Evolutionary conservation across 2,329 filamentous ascomycete species (phyloP), one percentile per base, ranked within the genome.

Genomic region (Colletotrichum gigasporum): DNA sequence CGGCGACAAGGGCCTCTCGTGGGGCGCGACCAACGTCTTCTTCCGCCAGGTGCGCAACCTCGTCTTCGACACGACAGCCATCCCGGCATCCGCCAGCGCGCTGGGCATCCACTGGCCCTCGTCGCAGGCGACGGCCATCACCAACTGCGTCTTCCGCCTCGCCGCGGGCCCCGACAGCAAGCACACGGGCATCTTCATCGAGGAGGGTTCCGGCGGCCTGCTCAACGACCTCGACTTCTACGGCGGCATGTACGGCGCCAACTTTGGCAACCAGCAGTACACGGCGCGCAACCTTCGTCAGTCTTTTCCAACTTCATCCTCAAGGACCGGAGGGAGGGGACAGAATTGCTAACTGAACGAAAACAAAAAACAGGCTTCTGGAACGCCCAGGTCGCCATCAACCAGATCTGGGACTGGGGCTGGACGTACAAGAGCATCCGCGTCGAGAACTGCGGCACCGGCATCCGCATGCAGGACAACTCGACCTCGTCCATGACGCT

Each of bases 331-430:
- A n/a, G n/a, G n/a, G n/a, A n/a, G n/a, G n/a, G n/a, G n/a, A n/a
- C n/a, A n/a, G n/a, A n/a, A n/a, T n/a, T n/a, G n/a, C n/a, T n/a
- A n/a, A n/a, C n/a, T n/a, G n/a, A n/a, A n/a, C n/a, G n/a, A n/a
- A n/a, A 2, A 53, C 34, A 20, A 5, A 4, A 3, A 3, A 2
- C 34, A 41, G 50, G 83, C 20, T 91, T 93, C 76, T 86, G 85
- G 69, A 81, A 84, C 65, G 86, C 87, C 68, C 80, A 88, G 69
- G 90, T 88, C 10, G 91, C 88, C 47, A 87, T 93, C 62, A 85
- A 84, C 73, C 89, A 92, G 80, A 85, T 90, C 66, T 93, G 91
- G 91, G 87, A 91, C 74, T 93, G 91, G 91, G 85, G 87, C 1
- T 93, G 90, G 88, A 90, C 87, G 5, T 91, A 91, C 80, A 90